Conservation (phyloP, 371 early-diverging fungal species). For the Lichtheimia ramosa region DNA sequence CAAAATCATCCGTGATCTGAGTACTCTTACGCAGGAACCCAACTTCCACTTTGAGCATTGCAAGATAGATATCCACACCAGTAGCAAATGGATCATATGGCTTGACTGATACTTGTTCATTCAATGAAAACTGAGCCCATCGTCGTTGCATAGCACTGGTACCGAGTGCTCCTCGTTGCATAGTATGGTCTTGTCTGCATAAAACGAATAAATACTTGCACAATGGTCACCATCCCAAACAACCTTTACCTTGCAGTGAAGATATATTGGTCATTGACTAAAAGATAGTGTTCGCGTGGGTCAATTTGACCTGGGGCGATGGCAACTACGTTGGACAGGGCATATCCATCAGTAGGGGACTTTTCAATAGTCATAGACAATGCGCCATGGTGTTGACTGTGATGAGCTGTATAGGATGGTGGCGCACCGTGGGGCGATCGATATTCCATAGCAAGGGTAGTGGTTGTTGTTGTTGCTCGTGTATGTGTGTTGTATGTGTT, state of each 20-base stretch:
- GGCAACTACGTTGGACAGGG: constrained; percentile 78
- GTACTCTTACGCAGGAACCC: constrained; percentile 56
- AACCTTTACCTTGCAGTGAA: constrained; percentile 76
- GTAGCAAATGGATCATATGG: constrained; percentile 69
- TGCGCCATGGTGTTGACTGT: not conserved
- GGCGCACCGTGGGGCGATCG: not conserved
- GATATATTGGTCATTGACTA: constrained; percentile 74
- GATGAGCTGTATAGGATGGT: no score
- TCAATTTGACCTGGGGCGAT: constrained; percentile 77
- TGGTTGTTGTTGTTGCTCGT: no score
- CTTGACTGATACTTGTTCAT: constrained; percentile 78
- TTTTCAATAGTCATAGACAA: constrained; percentile 22
- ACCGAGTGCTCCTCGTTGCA: constrained; percentile 71
- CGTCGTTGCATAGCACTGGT: constrained; percentile 78
- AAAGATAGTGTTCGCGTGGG: constrained; percentile 64
- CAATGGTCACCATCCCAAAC: not conserved
- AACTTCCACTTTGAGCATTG: constrained; percentile 72
- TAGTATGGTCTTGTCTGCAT: constrained; percentile 53
- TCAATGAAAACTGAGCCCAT: constrained; percentile 85
- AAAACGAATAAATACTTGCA: not conserved
- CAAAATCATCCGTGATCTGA: constrained; percentile 63
- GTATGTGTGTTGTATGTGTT: no score
- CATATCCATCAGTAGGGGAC: constrained; percentile 67
- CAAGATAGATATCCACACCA: constrained; percentile 68
- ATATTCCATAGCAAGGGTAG: not conserved